Base-by-base conservation (phyloP, 2,329 filamentous ascomycete species). In the Exutisphaerella laricina region DNA sequence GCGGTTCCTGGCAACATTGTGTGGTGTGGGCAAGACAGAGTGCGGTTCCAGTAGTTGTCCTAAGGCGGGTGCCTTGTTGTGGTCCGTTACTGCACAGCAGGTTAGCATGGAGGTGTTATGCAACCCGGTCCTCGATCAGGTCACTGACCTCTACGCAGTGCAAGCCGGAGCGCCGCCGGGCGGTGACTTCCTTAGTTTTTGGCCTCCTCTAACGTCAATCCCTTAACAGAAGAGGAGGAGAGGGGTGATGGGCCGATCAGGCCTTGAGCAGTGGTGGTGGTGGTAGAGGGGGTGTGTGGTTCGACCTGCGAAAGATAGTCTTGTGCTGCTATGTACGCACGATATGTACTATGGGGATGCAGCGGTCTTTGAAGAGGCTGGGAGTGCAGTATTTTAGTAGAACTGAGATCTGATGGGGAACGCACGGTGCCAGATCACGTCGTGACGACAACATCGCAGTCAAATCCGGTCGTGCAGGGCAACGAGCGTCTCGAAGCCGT, bases 1-100 rank as follows among this genome's bases (percentile, higher is more conserved):
- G 79, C 74, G 73, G 83, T 66, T 57, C 59, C 81, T 71, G 84
- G 85, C 81, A 88, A 82, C 85, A 89, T 89, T 70, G 74, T 59
- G 32, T 46, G 29, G 32, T 39, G 41, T 52, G 32, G 45, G 80
- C 75, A 78, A 79, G 73, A 75, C 33, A 59, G 72, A 85, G 80
- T 84, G 79, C 80, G 81, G 81, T 79, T 67, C 53, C 41, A 48
- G 49, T 46, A 26, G 18, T 36, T 23, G 43, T 47, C 43, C 56
- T 58, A 56, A 56, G 64, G 62, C 57, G 58, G 60, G 64, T 54
- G 33, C 44, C 44, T 41, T 42, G 39, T 41, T 45, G 16, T 36
- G 49, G 48, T 58, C 59, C 56, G 59, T 53, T 54, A 54, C 58
- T 57, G 44, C 46, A 21, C 28, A 32, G 14, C 13, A 25, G 21